Base-by-base conservation (phyloP, 2,329 filamentous ascomycete species). In the Alternaria panax region DNA sequence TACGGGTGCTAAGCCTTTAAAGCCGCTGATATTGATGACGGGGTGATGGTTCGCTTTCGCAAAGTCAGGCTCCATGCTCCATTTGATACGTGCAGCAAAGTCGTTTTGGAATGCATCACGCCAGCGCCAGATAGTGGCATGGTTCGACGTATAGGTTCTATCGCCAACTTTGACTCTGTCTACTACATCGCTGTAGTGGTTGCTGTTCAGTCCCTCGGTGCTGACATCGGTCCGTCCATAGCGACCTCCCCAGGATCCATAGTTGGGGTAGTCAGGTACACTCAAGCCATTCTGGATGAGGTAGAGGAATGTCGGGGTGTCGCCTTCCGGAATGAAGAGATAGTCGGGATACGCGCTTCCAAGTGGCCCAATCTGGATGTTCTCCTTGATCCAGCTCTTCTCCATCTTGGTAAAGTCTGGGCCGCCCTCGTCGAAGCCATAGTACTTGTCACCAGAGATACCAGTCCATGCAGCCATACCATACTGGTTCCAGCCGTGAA, bases 401-500 rank as follows among this genome's bases (percentile, higher is more conserved):
- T 80, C 81, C 30, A 86, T 75, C 45, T 82, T 81, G 6, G 77
- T 75, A 40, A 76, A 75, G 57, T 87, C 82, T 0, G 84, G 81
- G 0, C 83, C 83, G 2, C 81, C 80, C 41, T 80, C 72, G 52
- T 84, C 81, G 52, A 84, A 83, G 27, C 74, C 76, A 51, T 83
- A 83, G 65, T 77, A 81, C 3, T 61, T 61, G 4, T 85, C 82
- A 6, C 83, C 83, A 0, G 80, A 83, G 38, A 88, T 88, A 1
- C 86, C 86, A 1, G 77, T 80, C 86, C 86, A 88, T 0, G 85
- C 75, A 0, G 86, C 85, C 51, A 81, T 66, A 2, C 78, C 79
- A 60, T 88, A 88, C 47, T 83, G 77, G 63, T 84, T 84, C 81
- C 82, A 88, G 7, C 80, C 84, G 66, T 88, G 86, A 1, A 87